Evolutionary conservation across 495 filamentous ascomycete genomes (phyloP).

Genomic region (Jackrogersella minutella): DNA sequence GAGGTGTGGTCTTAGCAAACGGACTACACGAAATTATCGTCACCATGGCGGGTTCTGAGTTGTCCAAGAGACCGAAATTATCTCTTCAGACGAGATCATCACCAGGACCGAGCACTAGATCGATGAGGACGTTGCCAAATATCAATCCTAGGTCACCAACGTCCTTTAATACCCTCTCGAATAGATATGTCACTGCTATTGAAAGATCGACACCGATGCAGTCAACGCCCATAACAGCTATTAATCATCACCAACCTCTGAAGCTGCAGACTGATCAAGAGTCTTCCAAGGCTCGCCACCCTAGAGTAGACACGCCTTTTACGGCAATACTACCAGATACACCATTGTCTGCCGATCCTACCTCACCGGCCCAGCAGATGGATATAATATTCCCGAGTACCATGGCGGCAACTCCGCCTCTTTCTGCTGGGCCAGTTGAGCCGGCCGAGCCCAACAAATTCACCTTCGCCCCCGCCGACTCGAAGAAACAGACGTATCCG

Average conservation of each 20-base stretch:
- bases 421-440: conserved; percentile 56
- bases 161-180: conserved; percentile 81
- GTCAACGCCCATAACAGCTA: conserved; percentile 50
- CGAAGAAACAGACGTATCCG: conserved; percentile 18
- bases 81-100: conserved; percentile 73
- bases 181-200: conserved; percentile 75
- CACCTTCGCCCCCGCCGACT: conserved; percentile 46
- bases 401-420: conserved; percentile 59
- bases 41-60: conserved; percentile 33
- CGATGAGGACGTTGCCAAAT: conserved; percentile 48
- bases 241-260: conserved; percentile 53
- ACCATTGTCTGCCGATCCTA: conserved; percentile 53
- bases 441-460: conserved; percentile 48
- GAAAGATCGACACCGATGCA: conserved; percentile 67
- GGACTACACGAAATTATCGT: conserved; percentile 1
- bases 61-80: conserved; percentile 73
- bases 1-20: conserved; percentile 1
- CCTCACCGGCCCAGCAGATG: conserved; percentile 51
- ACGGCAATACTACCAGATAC: conserved; percentile 55
- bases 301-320: conserved; percentile 51
- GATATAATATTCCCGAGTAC: conserved; percentile 54
- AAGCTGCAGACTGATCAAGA: conserved; percentile 55
- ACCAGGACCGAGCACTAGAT: conserved; percentile 38
- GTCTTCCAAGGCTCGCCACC: conserved; percentile 33
- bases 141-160: conserved; percentile 76